Base-by-base conservation (phyloP, 2,329 filamentous ascomycete species). In the Neocucurbitaria cava region DNA sequence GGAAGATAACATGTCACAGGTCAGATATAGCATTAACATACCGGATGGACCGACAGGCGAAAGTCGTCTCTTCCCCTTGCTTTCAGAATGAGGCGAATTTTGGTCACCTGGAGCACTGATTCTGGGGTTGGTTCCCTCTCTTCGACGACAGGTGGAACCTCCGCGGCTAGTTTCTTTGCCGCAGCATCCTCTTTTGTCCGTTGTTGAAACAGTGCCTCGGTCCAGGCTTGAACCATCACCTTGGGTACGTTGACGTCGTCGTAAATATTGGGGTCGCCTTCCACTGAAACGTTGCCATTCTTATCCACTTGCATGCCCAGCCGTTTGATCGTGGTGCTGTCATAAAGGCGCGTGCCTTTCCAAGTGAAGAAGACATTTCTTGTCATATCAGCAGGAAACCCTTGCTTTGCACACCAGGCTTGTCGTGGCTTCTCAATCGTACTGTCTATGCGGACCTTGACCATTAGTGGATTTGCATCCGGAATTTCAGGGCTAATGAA, bases 181-280 rank as follows among this genome's bases (percentile, higher is more conserved):
- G 61, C 67, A 15, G 64, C 66, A 11, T 64, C 49, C 43, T 67
- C 58, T 42, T 62, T 76, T 62, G 85, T 84, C 56, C 82, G 77
- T 66, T 83, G 78, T 52, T 75, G 75, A 40, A 86, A 89, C 1
- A 84, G 74, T 10, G 89, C 85, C 7, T 86, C 80, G 0, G 90
- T 94, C 83, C 90, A 91, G 6, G 89, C 90, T 72, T 93, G 88
- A 59, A 96, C 82, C 61, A 89, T 84, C n/a, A 96, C 83, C 48
- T 84, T 83, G 7, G 81, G 76, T 11, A 65, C 39, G 18, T 69
- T 66, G 4, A 81, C 80, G 21, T 83, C 81, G 23, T 83, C 82
- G 48, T 84, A 82, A 1, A 83, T 82, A 20, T 81, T 79, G 5
- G 82, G 74, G n/a, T 70, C 63, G 48, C 71, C 69, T 36, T 76